Percentiles rank a stretch among this genome's conserved stretches.
Conservation (phyloP, 768 basidiomycete genomes). For the Lentinula edodes region DNA sequence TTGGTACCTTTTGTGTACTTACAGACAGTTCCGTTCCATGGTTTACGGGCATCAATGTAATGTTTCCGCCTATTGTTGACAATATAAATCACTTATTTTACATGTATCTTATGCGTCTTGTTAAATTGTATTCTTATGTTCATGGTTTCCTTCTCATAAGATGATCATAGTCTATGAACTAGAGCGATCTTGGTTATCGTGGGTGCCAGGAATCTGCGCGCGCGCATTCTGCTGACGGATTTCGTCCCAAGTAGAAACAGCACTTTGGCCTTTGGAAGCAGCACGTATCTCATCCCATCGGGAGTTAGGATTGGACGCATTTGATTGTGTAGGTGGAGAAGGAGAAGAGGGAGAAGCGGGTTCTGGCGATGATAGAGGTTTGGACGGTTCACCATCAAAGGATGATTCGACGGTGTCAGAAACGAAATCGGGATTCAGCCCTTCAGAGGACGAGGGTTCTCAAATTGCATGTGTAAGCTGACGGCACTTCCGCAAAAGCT, state of each 20-base stretch:
- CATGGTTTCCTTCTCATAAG: no score
- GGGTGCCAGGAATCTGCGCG: slow-evolving; percentile 9
- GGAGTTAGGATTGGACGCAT: slow-evolving; percentile 15
- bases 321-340: background rate
- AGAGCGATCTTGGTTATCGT: background rate
- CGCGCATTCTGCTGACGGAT: slow-evolving; percentile 56
- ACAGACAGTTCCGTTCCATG: background rate
- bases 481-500: background rate
- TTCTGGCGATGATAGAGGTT: background rate
- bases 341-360: background rate
- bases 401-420: background rate
- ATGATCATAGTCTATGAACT: background rate
- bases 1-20: background rate
- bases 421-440: background rate
- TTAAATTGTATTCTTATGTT: background rate
- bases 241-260: slow-evolving; percentile 61
- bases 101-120: background rate
- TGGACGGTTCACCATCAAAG: background rate
- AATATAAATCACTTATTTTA: background rate
- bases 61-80: no score
- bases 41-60: background rate
- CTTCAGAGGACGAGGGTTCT: background rate
- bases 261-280: slow-evolving; percentile 35
- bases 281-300: slow-evolving; percentile 68
- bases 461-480: background rate